Conservation (phyloP, 331 rosid genomes). For the Dryas integrifolia region DNA sequence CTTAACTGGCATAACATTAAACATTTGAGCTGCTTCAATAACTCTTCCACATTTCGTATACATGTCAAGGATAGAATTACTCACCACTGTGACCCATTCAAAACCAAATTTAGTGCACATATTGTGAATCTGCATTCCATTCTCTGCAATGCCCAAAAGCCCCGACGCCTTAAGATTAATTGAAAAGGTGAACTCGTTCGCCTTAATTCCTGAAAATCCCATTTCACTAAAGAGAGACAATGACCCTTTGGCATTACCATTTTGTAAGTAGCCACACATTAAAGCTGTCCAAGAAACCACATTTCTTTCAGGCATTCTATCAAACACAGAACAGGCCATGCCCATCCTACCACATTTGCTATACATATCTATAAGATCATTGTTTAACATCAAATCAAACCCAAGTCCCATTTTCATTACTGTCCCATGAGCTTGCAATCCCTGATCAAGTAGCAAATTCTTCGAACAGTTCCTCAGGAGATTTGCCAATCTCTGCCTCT, state of each 20-base stretch:
- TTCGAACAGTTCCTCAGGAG: slow-evolving; percentile 44
- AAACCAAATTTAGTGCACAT: slow-evolving; percentile 52
- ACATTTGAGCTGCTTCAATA: slow-evolving; percentile 42
- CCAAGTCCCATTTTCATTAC: slow-evolving; percentile 39
- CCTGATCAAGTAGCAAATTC: slow-evolving; percentile 38
- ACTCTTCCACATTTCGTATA: slow-evolving; percentile 53
- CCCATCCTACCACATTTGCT: slow-evolving; percentile 46
- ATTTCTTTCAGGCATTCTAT: slow-evolving; percentile 57
- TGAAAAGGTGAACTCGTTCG: slow-evolving; percentile 63
- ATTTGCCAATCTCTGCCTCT: slow-evolving; percentile 33
- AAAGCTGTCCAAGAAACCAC: slow-evolving; percentile 69
- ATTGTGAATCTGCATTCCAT: slow-evolving; percentile 61
- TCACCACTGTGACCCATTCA: slow-evolving; percentile 44
- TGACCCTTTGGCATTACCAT: slow-evolving; percentile 40
- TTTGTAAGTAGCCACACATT: slow-evolving; percentile 50
- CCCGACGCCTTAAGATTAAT: slow-evolving; percentile 54
- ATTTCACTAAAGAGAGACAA: slow-evolving; percentile 41
- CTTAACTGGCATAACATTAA: slow-evolving; percentile 39
- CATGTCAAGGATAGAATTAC: slow-evolving; percentile 60
- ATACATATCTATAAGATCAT: slow-evolving; percentile 54
- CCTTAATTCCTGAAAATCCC: slow-evolving; percentile 35
- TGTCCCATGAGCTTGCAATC: slow-evolving; percentile 46
- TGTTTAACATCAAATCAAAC: slow-evolving; percentile 36
- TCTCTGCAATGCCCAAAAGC: slow-evolving; percentile 39
- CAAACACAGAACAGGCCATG: slow-evolving; percentile 41